Evolutionary conservation across 192 early-diverging fungal genomes (phyloP).

Genomic region (Linnemannia hyalina): DNA sequence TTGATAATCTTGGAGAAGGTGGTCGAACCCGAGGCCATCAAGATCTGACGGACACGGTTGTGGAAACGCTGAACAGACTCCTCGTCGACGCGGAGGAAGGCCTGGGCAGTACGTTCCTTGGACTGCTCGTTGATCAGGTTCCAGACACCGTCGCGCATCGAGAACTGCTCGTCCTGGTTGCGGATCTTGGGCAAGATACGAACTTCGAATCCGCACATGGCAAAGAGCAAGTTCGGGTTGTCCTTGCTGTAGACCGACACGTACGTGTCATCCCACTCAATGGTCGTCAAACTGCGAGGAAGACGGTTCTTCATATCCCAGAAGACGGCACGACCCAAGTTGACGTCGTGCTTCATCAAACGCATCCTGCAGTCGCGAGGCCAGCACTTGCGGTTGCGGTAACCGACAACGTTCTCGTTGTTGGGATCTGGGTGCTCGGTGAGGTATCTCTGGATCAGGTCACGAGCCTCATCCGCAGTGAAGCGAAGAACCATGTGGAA

Average conservation of each 20-base stretch:
- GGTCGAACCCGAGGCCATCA: conserved; percentile 97
- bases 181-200: conserved; percentile 95
- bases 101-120: conserved; percentile 98
- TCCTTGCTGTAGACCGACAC: conserved; percentile 97
- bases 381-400: conserved; percentile 97
- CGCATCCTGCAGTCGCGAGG: conserved; percentile 99
- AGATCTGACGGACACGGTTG: conserved; percentile 96
- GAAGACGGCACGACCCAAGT: conserved; percentile 96
- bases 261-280: conserved; percentile 99
- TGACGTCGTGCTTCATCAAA: conserved; percentile 98
- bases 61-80: conserved; percentile 93
- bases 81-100: conserved; percentile 96
- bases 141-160: conserved; percentile 91
- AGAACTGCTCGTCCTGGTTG: conserved; percentile 88
- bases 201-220: conserved; percentile 94
- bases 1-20: conserved; percentile 99
- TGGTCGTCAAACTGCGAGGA: conserved; percentile 95
- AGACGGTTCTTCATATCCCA: conserved; percentile 99
- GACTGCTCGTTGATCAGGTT: conserved; percentile 96
- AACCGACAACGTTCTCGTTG: conserved; percentile 98
- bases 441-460: conserved; percentile 95
- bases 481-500: conserved; percentile 96
- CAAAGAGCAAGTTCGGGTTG: conserved; percentile 97
- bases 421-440: conserved; percentile 99
- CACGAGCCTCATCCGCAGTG: conserved; percentile 92